Percentiles rank a stretch among this genome's conserved stretches.
These are phyloP conservation scores for Urochloa ruziziensis DNA, from an alignment of 176 grass and related monocot genomes.

Conservation along the genomic window DNA sequence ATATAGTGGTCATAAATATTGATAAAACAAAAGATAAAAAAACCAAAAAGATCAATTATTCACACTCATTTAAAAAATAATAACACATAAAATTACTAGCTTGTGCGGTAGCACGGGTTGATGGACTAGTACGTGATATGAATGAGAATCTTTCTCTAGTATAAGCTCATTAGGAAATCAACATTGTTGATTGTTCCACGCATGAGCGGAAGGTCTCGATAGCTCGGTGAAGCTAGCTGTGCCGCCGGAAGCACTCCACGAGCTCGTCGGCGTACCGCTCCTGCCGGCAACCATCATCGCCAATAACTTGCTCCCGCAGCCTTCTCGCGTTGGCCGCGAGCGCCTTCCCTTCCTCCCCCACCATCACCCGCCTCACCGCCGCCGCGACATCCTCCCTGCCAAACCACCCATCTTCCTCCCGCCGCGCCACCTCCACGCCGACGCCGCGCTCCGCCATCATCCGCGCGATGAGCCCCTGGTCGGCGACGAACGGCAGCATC, in stretches of 20 bases:
- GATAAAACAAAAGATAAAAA: too few species aligned
- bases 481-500: slow-evolving; percentile 32
- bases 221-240: not conserved
- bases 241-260: not conserved
- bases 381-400: not conserved
- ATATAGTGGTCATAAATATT: too few species aligned
- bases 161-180: too few species aligned
- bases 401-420: slow-evolving; percentile 16
- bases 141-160: too few species aligned
- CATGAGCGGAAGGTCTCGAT: too few species aligned
- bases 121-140: too few species aligned
- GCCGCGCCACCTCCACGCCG: slow-evolving; percentile 24
- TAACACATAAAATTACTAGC: too few species aligned
- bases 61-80: too few species aligned
- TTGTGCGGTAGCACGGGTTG: too few species aligned
- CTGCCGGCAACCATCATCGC: slow-evolving; percentile 1
- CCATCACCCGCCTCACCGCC: slow-evolving; percentile 26
- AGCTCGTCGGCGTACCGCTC: slow-evolving; percentile 26
- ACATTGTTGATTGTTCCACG: too few species aligned
- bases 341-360: slow-evolving; percentile 30
- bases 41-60: too few species aligned
- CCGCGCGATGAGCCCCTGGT: slow-evolving; percentile 32
- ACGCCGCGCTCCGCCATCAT: slow-evolving; percentile 6
- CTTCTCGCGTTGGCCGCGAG: not conserved
- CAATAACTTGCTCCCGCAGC: not conserved